Evolutionary conservation across 2,329 filamentous ascomycete genomes (phyloP).

Genomic region (Ceratocystis alfenasii): DNA sequence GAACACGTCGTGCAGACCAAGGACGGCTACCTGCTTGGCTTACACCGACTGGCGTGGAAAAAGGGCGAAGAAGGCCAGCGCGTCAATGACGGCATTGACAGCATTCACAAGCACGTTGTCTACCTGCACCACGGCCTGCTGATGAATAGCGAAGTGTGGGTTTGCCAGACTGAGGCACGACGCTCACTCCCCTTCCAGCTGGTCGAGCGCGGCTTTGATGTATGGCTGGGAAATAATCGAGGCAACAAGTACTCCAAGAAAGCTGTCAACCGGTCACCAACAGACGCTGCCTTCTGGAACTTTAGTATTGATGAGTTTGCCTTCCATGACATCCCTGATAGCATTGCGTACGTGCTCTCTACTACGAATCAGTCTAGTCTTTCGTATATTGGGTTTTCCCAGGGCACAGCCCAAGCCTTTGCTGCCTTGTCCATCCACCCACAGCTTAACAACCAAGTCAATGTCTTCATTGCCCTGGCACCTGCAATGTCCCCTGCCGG

Average conservation of each 20-base stretch:
- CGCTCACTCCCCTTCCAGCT: constrained; percentile 79
- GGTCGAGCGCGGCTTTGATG: constrained; percentile 85
- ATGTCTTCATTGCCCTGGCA: constrained; percentile 90
- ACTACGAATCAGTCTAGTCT: constrained; percentile 72
- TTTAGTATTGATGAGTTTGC: constrained; percentile 98
- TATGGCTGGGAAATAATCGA: constrained; percentile 95
- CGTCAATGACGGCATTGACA: constrained; percentile 60
- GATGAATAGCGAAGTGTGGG: constrained; percentile 99
- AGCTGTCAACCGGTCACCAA: constrained; percentile 62
- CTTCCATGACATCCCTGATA: constrained; percentile 93
- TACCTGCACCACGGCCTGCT: constrained; percentile 92
- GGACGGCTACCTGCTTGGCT: constrained; percentile 82
- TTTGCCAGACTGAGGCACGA: constrained; percentile 76
- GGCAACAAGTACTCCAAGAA: constrained; percentile 99
- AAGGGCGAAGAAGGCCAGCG: constrained; percentile 67
- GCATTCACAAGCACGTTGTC: constrained; percentile 68
- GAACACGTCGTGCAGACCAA: constrained; percentile 92
- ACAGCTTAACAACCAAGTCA: constrained; percentile 78
- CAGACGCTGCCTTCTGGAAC: constrained; percentile 75
- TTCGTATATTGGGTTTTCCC: constrained; percentile 94
- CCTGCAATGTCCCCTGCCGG: constrained; percentile 94
- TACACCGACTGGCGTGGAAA: constrained; percentile 76
- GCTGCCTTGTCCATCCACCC: constrained; percentile 87
- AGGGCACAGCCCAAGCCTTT: constrained; percentile 94
- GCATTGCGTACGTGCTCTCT: constrained; percentile 78